These are phyloP conservation scores for Xerophyta viscosa DNA, from an alignment of 106 monocot genomes.

Conservation along the genomic window DNA sequence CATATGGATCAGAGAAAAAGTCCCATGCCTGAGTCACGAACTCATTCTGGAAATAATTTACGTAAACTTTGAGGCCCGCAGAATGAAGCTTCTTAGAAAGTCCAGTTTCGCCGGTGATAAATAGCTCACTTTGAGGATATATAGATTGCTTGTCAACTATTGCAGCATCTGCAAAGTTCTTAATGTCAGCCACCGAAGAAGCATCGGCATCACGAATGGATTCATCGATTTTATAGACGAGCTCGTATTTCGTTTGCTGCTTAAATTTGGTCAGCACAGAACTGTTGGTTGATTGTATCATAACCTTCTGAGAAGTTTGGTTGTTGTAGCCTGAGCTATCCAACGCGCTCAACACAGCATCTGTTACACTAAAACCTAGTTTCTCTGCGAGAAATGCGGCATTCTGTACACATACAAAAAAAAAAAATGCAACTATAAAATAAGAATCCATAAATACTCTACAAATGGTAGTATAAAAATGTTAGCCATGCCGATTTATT, in stretches of 20 bases:
- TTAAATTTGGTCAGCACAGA: constrained; percentile 57
- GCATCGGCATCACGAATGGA: constrained; percentile 28
- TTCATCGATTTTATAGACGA: constrained; percentile 51
- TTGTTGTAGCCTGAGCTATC: constrained; percentile 40
- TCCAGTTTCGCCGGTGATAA: constrained; percentile 25
- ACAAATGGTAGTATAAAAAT: too few relatives aligned
- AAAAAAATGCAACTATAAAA: background rate
- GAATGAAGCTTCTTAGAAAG: constrained; percentile 28
- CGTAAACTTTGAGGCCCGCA: constrained; percentile 52
- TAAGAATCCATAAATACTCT: background rate
- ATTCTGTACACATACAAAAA: constrained; percentile 29
- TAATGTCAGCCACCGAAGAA: constrained; percentile 47
- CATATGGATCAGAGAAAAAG: constrained; percentile 56
- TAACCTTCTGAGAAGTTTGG: constrained; percentile 36
- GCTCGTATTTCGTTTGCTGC: constrained; percentile 40
- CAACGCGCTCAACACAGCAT: constrained; percentile 37
- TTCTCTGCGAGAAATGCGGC: constrained; percentile 40
- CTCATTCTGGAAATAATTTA: constrained; percentile 52
- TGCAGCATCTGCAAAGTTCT: constrained; percentile 49
- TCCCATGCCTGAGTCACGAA: constrained; percentile 59
- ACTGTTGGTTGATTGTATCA: constrained; percentile 65
- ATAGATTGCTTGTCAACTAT: constrained; percentile 43
- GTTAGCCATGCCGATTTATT: too few relatives aligned
- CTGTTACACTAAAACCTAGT: constrained; percentile 31
- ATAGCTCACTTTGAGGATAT: constrained; percentile 18